Conservation (phyloP, 805 yeast species). For the Maudiozyma pseudohumilis region DNA sequence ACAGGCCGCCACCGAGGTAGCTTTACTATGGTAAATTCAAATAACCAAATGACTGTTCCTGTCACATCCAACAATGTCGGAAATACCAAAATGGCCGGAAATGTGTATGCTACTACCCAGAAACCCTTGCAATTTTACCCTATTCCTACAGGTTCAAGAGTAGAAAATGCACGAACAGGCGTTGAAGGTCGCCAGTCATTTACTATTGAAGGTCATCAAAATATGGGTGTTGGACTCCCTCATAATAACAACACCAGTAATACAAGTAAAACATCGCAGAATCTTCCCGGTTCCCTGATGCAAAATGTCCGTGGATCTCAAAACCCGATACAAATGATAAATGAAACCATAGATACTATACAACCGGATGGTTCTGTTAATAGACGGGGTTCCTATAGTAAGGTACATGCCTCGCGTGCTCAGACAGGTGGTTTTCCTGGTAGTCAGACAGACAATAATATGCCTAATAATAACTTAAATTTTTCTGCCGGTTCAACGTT, state of each 20-base stretch:
- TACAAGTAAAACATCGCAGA: too few species aligned
- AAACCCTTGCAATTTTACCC: conserved; percentile 28
- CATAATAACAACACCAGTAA: too few species aligned
- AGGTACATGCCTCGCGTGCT: neutral
- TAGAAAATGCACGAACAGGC: too few species aligned
- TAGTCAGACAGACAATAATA: neutral
- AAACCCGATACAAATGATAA: conserved; percentile 1
- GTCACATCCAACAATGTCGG: too few species aligned
- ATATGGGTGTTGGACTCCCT: too few species aligned
- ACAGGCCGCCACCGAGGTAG: too few species aligned
- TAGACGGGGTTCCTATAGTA: neutral
- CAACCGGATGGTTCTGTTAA: neutral
- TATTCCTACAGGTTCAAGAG: conserved; percentile 16
- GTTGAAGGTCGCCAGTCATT: too few species aligned
- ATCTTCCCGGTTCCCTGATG: too few species aligned
- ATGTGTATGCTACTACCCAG: conserved; percentile 22
- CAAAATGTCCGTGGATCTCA: too few species aligned
- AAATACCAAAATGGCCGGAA: neutral
- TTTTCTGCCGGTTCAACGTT: conserved; percentile 13
- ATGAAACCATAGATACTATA: neutral
- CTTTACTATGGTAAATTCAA: too few species aligned
- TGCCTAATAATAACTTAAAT: neutral
- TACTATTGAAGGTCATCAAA: too few species aligned
- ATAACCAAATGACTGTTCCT: neutral
- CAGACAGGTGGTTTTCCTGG: neutral